phyloP scores from a whole-genome alignment of 805 yeast genomes.

The Kodamaea neixiangensis region DNA sequence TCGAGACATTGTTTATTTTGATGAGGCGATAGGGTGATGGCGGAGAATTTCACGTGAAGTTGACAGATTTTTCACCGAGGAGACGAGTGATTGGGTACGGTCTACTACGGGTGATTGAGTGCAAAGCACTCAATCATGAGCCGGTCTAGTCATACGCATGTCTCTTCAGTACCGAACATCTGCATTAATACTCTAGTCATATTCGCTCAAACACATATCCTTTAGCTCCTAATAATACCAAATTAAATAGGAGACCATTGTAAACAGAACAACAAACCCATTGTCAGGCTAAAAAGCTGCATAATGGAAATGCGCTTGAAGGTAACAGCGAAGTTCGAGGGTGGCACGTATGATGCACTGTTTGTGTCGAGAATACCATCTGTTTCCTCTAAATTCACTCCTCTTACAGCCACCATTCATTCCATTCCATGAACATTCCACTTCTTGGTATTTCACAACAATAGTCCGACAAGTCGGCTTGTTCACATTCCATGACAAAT shows the following conservation, averaged over 20 bases:
- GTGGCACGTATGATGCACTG: neutral
- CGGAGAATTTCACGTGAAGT: neutral
- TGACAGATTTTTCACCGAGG: neutral
- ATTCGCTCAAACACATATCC: no score
- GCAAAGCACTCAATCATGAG: no score
- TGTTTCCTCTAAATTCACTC: neutral
- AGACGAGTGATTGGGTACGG: no score
- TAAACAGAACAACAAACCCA: neutral
- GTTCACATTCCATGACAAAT: no score
- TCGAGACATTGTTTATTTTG: no score
- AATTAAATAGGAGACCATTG: neutral
- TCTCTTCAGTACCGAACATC: no score
- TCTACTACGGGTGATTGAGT: no score
- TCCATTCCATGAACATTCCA: neutral
- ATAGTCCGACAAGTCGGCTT: no score
- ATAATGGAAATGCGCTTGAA: neutral
- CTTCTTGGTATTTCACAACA: neutral
- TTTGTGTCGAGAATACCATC: neutral
- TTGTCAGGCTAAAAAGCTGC: neutral
- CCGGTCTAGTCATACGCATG: no score
- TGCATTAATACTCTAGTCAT: no score
- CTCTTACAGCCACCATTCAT: neutral
- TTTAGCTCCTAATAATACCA: no score
- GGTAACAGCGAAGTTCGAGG: neutral
- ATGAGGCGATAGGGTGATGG: neutral